Evolutionary conservation across 1,139 yeast genomes (phyloP).

Genomic region (Candida pseudocylindracea): DNA sequence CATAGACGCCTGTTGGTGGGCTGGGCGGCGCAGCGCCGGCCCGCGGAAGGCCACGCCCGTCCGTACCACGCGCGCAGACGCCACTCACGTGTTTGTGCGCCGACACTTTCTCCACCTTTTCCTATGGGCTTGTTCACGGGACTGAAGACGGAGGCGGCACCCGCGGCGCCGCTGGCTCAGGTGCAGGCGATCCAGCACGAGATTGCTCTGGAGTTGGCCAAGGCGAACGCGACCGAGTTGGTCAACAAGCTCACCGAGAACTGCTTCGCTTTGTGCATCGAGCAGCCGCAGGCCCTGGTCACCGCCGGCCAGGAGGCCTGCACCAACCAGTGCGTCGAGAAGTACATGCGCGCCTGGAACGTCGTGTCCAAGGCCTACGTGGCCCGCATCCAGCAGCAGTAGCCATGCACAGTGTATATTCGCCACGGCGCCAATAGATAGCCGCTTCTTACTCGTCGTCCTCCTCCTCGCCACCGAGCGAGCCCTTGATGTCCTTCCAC

Average conservation of each 20-base stretch:
- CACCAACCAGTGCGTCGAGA: conserved; percentile 57
- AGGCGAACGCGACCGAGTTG: conserved; percentile 73
- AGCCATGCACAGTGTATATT: background rate
- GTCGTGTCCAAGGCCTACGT: conserved; percentile 58
- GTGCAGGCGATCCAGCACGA: conserved; percentile 42
- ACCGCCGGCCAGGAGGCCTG: conserved; percentile 20
- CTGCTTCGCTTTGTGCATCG: conserved; percentile 64
- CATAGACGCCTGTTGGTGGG: too few relatives aligned
- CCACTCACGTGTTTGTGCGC: too few relatives aligned
- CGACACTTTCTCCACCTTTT: too few relatives aligned
- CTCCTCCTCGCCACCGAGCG: conserved; percentile 34
- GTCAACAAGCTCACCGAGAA: conserved; percentile 76
- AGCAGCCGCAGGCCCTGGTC: conserved; percentile 23
- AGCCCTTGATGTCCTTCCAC: conserved; percentile 83
- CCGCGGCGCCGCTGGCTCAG: conserved; percentile 7
- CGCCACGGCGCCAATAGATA: too few relatives aligned
- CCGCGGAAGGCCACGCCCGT: too few relatives aligned
- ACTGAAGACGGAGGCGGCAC: conserved; percentile 5
- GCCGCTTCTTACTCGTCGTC: conserved; percentile 13
- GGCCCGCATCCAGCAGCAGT: conserved; percentile 33
- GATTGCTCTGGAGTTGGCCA: conserved; percentile 65
- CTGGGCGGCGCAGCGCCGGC: too few relatives aligned
- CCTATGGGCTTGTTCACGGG: conserved; percentile 13
- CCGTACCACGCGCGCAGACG: too few relatives aligned
- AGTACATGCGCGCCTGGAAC: conserved; percentile 87